phyloP scores from a whole-genome alignment of 306 rosid genomes.

The Sicyos edulis region DNA sequence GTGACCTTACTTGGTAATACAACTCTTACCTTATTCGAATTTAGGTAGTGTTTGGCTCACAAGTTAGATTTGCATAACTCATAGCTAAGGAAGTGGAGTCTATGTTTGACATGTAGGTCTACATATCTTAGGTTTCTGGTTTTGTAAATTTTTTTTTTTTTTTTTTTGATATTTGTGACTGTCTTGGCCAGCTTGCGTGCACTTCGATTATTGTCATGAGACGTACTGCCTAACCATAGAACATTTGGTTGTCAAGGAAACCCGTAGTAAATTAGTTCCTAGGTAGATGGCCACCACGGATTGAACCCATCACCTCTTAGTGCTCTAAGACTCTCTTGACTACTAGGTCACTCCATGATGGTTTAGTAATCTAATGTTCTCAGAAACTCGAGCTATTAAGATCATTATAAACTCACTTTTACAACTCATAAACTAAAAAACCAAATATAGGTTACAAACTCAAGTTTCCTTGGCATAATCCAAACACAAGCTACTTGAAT shows the following conservation, averaged over 20 bases:
- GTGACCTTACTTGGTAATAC: constrained; percentile 72
- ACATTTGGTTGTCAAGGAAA: no score
- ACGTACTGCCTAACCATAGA: no score
- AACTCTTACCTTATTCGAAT: not conserved
- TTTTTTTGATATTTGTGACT: no score
- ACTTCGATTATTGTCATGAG: no score
- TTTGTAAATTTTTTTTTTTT: not conserved
- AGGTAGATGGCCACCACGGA: no score
- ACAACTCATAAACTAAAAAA: not conserved
- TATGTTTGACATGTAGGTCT: not conserved
- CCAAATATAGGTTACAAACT: not conserved
- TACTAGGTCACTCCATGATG: no score
- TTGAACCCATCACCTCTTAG: no score
- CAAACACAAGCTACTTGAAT: not conserved
- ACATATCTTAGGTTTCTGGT: not conserved
- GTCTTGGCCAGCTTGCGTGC: no score
- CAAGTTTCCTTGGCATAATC: not conserved
- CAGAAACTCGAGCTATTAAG: not conserved
- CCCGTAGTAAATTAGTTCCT: no score
- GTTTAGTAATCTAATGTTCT: no score
- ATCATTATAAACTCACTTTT: not conserved
- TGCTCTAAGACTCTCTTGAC: no score
- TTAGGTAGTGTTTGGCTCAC: not conserved
- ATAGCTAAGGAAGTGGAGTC: not conserved
- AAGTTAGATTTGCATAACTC: not conserved